Evolutionary conservation across 495 filamentous ascomycete genomes (phyloP), one percentile per base, ranked within the genome.

Genomic region (Hypoxylon lenormandii): DNA sequence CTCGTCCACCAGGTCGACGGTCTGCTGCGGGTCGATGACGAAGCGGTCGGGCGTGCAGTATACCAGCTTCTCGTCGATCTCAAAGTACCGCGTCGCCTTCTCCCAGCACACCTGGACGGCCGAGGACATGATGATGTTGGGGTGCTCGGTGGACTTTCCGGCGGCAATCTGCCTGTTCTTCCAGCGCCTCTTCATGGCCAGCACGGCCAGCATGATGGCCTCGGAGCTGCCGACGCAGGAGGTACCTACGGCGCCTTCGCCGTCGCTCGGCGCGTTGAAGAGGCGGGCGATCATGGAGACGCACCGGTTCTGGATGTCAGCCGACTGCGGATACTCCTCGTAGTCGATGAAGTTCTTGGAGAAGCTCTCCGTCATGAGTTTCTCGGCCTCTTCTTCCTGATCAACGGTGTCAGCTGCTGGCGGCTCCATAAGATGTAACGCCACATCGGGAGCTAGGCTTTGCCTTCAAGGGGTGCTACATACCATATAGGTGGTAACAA

Each of bases 91-190:
- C n/a, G 92, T 90, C 0, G 93, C 93, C 79, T 97, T 97, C 81
- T 97, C 93, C 93, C 93, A 97, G 84, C 92, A 96, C 21, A 96
- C 93, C 80, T 97, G 93, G 1, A 96, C 93, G 26, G 93, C 92
- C 19, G 91, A 90, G 67, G 89, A 92, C 92, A 97, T 96, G 83
- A 97, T 79, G 62, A 97, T 90, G 80, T 97, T 97, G 46, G 93
- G 93, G 11, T 81, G 82, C 60, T 91, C 88, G 64, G 64, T 82
- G 64, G 92, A 84, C 80, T 93, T 92, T 55, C 92, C 92, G 30
- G 83, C 90, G 28, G 87, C 91, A 68, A 88, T 84, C 69, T 92
- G 90, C 81, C 88, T 87, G 76, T 94, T 92, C 80, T 92, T 88
- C 93, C 93, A 97, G 65, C 89, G 88, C 82, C 90, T 94, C 88